Conservation (phyloP, 768 basidiomycete species). For the Pleurotus djamor region DNA sequence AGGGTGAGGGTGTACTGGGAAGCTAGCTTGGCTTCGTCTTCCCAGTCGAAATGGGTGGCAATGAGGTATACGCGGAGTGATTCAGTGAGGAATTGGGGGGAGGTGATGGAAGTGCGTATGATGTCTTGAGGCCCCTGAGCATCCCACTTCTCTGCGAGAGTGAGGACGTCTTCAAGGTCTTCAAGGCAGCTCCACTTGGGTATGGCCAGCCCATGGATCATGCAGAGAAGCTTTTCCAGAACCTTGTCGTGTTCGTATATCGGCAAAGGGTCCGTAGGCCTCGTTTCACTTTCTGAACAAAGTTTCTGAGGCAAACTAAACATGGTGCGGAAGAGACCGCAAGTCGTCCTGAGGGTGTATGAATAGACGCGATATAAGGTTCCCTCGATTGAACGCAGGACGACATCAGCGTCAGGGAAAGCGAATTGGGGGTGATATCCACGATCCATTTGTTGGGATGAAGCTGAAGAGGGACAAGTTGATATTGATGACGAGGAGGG, state of each 20-base stretch:
- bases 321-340: slow-evolving; percentile 57
- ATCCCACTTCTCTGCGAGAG: slow-evolving; percentile 70
- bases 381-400: slow-evolving; percentile 38
- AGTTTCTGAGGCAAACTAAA: slow-evolving; percentile 29
- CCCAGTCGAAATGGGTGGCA: slow-evolving; percentile 63
- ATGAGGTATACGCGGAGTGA: slow-evolving; percentile 54
- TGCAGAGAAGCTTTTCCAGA: slow-evolving; percentile 53
- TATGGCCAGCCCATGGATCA: slow-evolving; percentile 54
- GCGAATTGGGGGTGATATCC: slow-evolving; percentile 32
- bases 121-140: slow-evolving; percentile 57
- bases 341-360: slow-evolving; percentile 31
- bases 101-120: slow-evolving; percentile 50
- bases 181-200: slow-evolving; percentile 48
- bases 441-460: not conserved
- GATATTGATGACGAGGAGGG: not conserved
- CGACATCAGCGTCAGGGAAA: slow-evolving; percentile 36
- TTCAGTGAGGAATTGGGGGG: slow-evolving; percentile 41
- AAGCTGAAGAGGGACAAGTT: not conserved
- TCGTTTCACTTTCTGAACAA: slow-evolving; percentile 3
- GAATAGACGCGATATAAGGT: slow-evolving; percentile 42
- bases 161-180: slow-evolving; percentile 50
- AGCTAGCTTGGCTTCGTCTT: slow-evolving; percentile 51
- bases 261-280: slow-evolving; percentile 22
- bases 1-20: slow-evolving; percentile 56
- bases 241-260: slow-evolving; percentile 40